These are phyloP conservation scores for Flaveria bidentis DNA, from an alignment of 129 eudicot genomes.

Conservation along the genomic window DNA sequence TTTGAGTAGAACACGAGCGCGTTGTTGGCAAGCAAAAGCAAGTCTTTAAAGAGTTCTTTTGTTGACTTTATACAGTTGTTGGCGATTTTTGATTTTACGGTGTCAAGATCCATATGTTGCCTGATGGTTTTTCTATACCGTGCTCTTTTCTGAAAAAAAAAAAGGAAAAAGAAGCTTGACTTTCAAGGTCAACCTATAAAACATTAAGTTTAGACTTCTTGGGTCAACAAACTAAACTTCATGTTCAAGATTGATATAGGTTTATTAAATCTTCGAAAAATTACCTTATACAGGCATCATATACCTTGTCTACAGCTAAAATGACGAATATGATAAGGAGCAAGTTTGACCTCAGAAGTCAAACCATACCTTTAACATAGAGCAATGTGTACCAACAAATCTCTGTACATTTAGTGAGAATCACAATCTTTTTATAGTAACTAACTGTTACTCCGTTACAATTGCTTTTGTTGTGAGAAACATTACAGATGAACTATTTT, in stretches of 20 bases:
- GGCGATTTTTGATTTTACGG: slow-evolving; percentile 67
- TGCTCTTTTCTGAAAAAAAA: slow-evolving; percentile 64
- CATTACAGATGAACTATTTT: too few relatives aligned
- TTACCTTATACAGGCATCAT: background rate
- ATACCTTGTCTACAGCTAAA: background rate
- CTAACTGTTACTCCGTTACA: too few relatives aligned
- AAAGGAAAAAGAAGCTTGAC: background rate
- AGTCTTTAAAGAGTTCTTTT: slow-evolving; percentile 76
- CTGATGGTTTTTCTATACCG: slow-evolving; percentile 71
- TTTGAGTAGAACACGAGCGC: slow-evolving; percentile 85
- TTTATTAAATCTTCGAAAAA: background rate
- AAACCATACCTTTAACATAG: background rate
- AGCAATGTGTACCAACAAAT: too few relatives aligned
- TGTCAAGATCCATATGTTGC: slow-evolving; percentile 77
- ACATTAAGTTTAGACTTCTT: slow-evolving; percentile 11
- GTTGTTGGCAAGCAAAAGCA: slow-evolving; percentile 80
- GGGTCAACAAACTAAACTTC: background rate
- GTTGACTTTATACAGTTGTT: slow-evolving; percentile 54
- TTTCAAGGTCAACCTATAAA: background rate
- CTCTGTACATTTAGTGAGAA: too few relatives aligned
- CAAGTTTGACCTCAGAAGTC: background rate
- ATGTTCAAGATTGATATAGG: background rate
- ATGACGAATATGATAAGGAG: background rate
- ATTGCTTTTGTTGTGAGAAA: too few relatives aligned
- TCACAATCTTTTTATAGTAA: too few relatives aligned